Base-by-base conservation (phyloP, 108 stramenopile genomes). In the Cylindrotheca closterium region DNA sequence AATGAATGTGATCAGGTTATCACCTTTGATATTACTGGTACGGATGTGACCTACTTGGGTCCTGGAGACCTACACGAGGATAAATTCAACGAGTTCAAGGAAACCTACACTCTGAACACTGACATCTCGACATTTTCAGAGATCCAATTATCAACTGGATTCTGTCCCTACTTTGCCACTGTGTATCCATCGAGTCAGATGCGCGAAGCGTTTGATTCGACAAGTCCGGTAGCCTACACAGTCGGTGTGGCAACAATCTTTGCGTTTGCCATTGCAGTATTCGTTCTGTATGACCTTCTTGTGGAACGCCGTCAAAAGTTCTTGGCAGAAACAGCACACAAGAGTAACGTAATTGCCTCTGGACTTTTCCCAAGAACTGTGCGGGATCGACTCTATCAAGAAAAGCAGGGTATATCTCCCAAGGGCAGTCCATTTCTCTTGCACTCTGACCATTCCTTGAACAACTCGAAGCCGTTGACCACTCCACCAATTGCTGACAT, bases 81-180 rank as follows among this genome's bases (percentile, higher is more conserved):
- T 21, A 47, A 56, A 3, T 80, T 55, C 55, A 30, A 55, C 42
- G 45, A 60, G n/a, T n/a, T n/a, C n/a, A n/a, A n/a, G n/a, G n/a
- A 21, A 12, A 21, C 7, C 7, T 51, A 51, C 51, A 21, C 10
- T 7, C 12, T 21, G n/a, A 51, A 51, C 51, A 8, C 17, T 12
- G n/a, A n/a, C n/a, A n/a, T n/a, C n/a, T n/a, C n/a, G n/a, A n/a
- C n/a, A n/a, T n/a, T n/a, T n/a, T n/a, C n/a, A n/a, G n/a, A n/a
- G n/a, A n/a, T n/a, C n/a, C n/a, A n/a, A n/a, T n/a, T n/a, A n/a
- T n/a, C n/a, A n/a, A n/a, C n/a, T n/a, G n/a, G n/a, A n/a, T n/a
- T n/a, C n/a, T n/a, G n/a, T n/a, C n/a, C n/a, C n/a, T n/a, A n/a
- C n/a, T n/a, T n/a, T n/a, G n/a, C n/a, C n/a, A n/a, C n/a, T n/a